A percentile compares a stretch with the other conserved stretches of the same genome.
Evolutionary conservation across 1,284 basidiomycete species (phyloP).

Genomic region (Ganoderma lingzhi): DNA sequence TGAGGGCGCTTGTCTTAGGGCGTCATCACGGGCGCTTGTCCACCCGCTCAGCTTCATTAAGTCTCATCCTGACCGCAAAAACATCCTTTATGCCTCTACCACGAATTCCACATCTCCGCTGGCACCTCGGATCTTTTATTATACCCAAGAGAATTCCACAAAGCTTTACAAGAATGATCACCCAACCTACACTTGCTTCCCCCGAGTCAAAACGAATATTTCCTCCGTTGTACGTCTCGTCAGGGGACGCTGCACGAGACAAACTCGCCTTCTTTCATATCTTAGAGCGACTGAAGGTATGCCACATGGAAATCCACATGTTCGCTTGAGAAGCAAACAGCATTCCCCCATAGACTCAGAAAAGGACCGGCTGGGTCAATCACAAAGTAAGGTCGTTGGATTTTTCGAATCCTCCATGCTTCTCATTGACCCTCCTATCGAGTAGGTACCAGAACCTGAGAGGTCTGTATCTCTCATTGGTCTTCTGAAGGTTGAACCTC

Average conservation of each 20-base stretch:
- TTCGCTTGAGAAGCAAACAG: background rate
- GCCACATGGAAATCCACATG: background rate
- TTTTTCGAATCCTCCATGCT: background rate
- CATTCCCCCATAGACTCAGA: conserved; percentile 74
- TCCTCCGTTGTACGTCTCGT: conserved; percentile 62
- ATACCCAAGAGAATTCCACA: background rate
- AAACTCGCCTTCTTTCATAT: conserved; percentile 90
- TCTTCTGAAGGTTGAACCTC: background rate
- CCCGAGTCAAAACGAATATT: conserved; percentile 46
- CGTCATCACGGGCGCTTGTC: background rate
- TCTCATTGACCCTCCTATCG: conserved; percentile 10
- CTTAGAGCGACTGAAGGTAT: conserved; percentile 86
- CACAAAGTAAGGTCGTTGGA: conserved; percentile 62
- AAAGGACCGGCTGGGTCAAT: conserved; percentile 94
- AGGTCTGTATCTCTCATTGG: conserved; percentile 56
- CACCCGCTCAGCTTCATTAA: background rate
- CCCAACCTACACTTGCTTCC: background rate
- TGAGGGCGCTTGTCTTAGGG: too few species aligned
- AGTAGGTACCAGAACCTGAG: conserved; percentile 80
- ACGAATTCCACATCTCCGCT: background rate
- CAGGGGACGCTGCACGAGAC: conserved; percentile 67
- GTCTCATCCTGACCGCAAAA: background rate
- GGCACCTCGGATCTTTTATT: background rate
- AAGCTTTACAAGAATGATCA: background rate
- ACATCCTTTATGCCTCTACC: background rate